Percentiles rank a stretch among this genome's conserved stretches.
Conservation (phyloP, 2,329 filamentous ascomycete species). For the Sclerotiophoma versabilis region DNA sequence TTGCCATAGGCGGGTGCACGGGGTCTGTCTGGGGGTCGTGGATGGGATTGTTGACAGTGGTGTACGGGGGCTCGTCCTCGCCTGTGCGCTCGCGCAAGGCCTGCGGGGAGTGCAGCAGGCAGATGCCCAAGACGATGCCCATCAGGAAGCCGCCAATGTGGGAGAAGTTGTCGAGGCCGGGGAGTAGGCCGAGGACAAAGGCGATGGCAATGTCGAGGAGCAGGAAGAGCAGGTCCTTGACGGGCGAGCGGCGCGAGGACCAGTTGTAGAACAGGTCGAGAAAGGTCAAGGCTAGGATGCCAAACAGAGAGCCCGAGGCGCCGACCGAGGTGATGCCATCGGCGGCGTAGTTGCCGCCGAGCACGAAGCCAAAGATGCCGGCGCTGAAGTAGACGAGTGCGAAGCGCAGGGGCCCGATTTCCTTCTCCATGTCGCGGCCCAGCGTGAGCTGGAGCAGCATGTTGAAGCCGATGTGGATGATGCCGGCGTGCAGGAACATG, state of each 20-base stretch:
- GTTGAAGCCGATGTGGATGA: constrained; percentile 97
- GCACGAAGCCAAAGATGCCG: constrained; percentile 94
- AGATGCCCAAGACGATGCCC: constrained; percentile 86
- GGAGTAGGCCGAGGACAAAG: constrained; percentile 89
- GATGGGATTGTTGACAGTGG: constrained; percentile 60
- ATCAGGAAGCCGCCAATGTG: constrained; percentile 97
- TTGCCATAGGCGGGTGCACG: constrained; percentile 9
- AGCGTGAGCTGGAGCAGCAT: constrained; percentile 89
- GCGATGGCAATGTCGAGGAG: constrained; percentile 84
- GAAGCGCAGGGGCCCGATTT: constrained; percentile 88
- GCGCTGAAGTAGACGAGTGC: constrained; percentile 87
- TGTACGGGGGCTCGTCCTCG: constrained; percentile 72
- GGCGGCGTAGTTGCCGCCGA: constrained; percentile 92
- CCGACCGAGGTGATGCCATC: constrained; percentile 81
- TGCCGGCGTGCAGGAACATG: constrained; percentile 92
- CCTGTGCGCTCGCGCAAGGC: constrained; percentile 77
- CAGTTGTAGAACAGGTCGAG: constrained; percentile 94
- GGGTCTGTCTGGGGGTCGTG: constrained; percentile 23
- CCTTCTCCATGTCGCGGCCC: constrained; percentile 88
- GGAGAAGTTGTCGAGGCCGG: constrained; percentile 94
- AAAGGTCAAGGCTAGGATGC: constrained; percentile 85
- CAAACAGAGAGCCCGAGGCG: constrained; percentile 89
- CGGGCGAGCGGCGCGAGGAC: constrained; percentile 76
- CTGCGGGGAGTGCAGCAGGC: constrained; percentile 86
- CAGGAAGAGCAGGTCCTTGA: constrained; percentile 87